A percentile compares a stretch with the other conserved stretches of the same genome.
Evolutionary conservation across 495 filamentous ascomycete genomes (phyloP).

Genomic region (Tetracladium setigerum): DNA sequence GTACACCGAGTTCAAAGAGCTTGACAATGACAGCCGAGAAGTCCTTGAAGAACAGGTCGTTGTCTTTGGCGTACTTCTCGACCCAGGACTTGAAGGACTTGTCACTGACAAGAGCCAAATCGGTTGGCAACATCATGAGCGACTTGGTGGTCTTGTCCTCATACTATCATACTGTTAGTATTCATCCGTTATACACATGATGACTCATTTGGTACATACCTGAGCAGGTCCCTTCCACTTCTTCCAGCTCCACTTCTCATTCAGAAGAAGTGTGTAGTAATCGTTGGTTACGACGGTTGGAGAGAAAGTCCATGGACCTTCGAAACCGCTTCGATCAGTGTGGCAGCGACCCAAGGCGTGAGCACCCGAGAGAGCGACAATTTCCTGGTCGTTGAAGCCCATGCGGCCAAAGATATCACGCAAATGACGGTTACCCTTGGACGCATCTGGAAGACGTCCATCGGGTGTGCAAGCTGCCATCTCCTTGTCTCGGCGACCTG

Average conservation of each 20-base stretch:
- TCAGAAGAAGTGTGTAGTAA: constrained; percentile 77
- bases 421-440: constrained; percentile 74
- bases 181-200: background rate
- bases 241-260: constrained; percentile 86
- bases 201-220: constrained; percentile 16
- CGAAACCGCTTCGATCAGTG: constrained; percentile 78
- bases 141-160: constrained; percentile 77
- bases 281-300: constrained; percentile 94
- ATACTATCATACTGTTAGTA: constrained; percentile 43
- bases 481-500: constrained; percentile 78
- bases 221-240: constrained; percentile 89
- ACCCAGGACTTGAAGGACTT: constrained; percentile 79
- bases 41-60: constrained; percentile 87
- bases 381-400: constrained; percentile 97
- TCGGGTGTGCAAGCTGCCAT: constrained; percentile 87
- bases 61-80: constrained; percentile 88
- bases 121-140: constrained; percentile 96
- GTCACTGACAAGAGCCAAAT: constrained; percentile 83
- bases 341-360: constrained; percentile 94
- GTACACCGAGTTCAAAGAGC: constrained; percentile 92
- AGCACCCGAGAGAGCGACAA: constrained; percentile 82
- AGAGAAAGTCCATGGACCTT: constrained; percentile 94
- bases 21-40: constrained; percentile 71
- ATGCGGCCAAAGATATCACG: constrained; percentile 92
- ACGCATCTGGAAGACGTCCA: constrained; percentile 86